These are phyloP conservation scores for Solanum verrucosum DNA, from an alignment of 257 asterid genomes.

Conservation along the genomic window DNA sequence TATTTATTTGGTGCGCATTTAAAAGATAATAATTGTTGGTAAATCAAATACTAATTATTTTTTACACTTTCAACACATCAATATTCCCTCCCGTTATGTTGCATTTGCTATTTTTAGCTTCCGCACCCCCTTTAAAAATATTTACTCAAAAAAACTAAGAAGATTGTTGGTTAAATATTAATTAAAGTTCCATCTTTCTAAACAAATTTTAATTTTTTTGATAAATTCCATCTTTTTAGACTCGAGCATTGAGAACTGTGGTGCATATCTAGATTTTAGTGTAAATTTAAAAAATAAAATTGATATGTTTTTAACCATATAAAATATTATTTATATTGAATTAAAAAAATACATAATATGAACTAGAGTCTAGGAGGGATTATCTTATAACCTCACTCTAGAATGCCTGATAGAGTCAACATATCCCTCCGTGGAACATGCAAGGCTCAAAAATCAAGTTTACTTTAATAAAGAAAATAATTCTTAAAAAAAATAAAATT, in stretches of 20 bases:
- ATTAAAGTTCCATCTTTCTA: neutral
- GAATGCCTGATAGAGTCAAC: neutral
- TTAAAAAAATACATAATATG: neutral
- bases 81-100: neutral
- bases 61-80: neutral
- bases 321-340: neutral
- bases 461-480: neutral
- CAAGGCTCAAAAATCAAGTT: neutral
- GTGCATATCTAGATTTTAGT: neutral
- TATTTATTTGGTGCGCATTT: too few species aligned
- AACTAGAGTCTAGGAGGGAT: neutral
- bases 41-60: neutral
- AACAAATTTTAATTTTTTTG: too few species aligned
- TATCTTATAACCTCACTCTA: neutral
- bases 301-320: neutral
- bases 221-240: too few species aligned
- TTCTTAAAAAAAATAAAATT: too few species aligned
- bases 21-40: neutral
- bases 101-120: neutral
- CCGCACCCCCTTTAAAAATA: neutral
- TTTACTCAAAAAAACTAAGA: neutral
- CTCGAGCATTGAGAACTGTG: neutral
- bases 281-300: neutral
- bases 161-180: neutral
- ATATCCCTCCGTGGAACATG: neutral